These are phyloP conservation scores for Candida sanyaensis DNA, from an alignment of 1,139 yeast genomes.

Conservation along the genomic window DNA sequence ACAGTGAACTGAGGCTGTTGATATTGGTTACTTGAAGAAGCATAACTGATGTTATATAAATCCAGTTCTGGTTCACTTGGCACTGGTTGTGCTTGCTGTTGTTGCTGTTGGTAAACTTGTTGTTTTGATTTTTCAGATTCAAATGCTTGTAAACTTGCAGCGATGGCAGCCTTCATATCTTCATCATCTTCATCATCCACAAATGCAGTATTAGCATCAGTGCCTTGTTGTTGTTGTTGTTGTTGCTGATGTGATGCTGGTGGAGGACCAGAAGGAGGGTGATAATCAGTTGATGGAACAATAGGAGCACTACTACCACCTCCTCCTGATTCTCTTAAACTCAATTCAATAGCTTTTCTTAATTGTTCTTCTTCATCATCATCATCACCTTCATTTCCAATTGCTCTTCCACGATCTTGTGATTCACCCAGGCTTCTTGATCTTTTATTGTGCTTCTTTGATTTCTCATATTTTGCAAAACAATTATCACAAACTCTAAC, in stretches of 20 bases:
- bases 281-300: slow-evolving; percentile 12
- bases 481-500: slow-evolving; percentile 96
- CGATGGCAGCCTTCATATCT: slow-evolving; percentile 91
- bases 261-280: slow-evolving; percentile 18
- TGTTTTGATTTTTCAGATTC: slow-evolving; percentile 39
- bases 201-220: neutral
- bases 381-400: slow-evolving; percentile 13
- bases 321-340: slow-evolving; percentile 58
- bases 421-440: neutral
- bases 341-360: slow-evolving; percentile 74
- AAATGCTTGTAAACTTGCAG: slow-evolving; percentile 83
- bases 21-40: slow-evolving; percentile 7
- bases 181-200: slow-evolving; percentile 60
- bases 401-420: neutral
- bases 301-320: slow-evolving; percentile 21
- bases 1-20: slow-evolving; percentile 6
- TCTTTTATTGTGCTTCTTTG: slow-evolving; percentile 1
- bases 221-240: slow-evolving; percentile 11
- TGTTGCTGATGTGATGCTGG: slow-evolving; percentile 5
- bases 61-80: slow-evolving; percentile 26
- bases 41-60: slow-evolving; percentile 26
- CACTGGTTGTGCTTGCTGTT: slow-evolving; percentile 7
- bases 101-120: slow-evolving; percentile 12
- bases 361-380: slow-evolving; percentile 76
- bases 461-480: slow-evolving; percentile 50